Evolutionary conservation across 2,329 filamentous ascomycete species (phyloP).

Genomic region (Diaporthe humulicola): DNA sequence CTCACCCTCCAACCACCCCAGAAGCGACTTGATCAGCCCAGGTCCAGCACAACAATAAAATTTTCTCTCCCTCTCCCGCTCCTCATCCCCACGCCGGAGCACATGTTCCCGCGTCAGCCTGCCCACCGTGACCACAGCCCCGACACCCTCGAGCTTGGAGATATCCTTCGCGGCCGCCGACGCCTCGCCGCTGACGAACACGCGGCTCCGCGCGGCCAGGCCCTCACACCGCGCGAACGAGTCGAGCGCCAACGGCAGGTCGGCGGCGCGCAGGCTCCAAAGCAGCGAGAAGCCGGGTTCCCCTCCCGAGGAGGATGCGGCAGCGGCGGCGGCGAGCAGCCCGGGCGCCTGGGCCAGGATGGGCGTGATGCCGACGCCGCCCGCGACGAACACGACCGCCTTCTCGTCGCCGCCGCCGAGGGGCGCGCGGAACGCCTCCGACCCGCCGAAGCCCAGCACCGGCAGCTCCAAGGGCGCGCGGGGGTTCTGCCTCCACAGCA

Average conservation of each 20-base stretch:
- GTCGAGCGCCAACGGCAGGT: slow-evolving; percentile 74
- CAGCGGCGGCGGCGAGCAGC: slow-evolving; percentile 51
- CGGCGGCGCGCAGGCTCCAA: slow-evolving; percentile 75
- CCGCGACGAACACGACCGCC: slow-evolving; percentile 75
- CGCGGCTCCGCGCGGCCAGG: slow-evolving; percentile 63
- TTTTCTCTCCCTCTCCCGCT: slow-evolving; percentile 54
- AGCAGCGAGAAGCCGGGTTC: slow-evolving; percentile 66
- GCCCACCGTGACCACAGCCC: slow-evolving; percentile 51
- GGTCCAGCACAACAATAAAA: slow-evolving; percentile 66
- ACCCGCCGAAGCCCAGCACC: slow-evolving; percentile 80
- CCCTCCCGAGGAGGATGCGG: background rate
- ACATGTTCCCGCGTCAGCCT: slow-evolving; percentile 60
- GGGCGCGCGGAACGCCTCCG: slow-evolving; percentile 57
- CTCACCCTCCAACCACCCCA: slow-evolving; percentile 68
- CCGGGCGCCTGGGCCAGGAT: slow-evolving; percentile 75
- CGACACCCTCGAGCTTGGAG: slow-evolving; percentile 51
- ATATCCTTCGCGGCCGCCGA: slow-evolving; percentile 38
- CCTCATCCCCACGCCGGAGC: slow-evolving; percentile 52
- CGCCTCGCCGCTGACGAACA: slow-evolving; percentile 74
- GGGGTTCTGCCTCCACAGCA: slow-evolving; percentile 72
- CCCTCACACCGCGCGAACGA: slow-evolving; percentile 65
- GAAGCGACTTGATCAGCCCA: slow-evolving; percentile 54
- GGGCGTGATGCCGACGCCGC: slow-evolving; percentile 87
- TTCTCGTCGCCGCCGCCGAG: slow-evolving; percentile 40
- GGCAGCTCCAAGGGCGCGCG: slow-evolving; percentile 71